Base-by-base conservation (phyloP, 208 protist genomes). In the Trypanosoma mega region DNA sequence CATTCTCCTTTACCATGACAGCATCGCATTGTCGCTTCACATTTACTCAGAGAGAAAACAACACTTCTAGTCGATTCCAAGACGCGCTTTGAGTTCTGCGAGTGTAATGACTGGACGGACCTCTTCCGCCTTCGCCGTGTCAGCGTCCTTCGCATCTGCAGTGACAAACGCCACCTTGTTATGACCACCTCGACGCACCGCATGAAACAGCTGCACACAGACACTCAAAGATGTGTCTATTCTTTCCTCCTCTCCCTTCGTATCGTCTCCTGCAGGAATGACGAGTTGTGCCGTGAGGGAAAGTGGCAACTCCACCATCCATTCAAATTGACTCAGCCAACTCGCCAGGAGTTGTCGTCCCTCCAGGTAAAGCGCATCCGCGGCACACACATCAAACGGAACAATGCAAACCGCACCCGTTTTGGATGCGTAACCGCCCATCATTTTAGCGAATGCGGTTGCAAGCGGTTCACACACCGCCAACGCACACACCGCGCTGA, bases 371-470 rank as follows among this genome's bases (percentile, higher is more conserved):
- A 74, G 12, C 30, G 58, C 39, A 12, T 33, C 36, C 36, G 44
- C 23, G 66, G 49, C 65, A 63, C 14, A 73, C 20, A 54, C 63
- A 52, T 92, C 82, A 27, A 85, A 74, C 0, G 74, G 74, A 0
- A 94, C 34, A 47, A 94, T 30, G 0, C 72, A 68, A 0, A 89
- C 49, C 0, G 82, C 84, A 9, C 84, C 82, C 12, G 64, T 67
- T 39, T 82, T 82, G 44, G 67, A 50, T 9, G 47, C 63, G 53
- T 94, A 92, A n/a, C 63, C 72, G 30, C 73, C 65, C 84, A 94
- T 92, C 82, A 94, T 90, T 11, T 77, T 76, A 16, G 71, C 76
- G 69, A 90, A 94, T 0, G 84, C 81, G 1, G 68, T 64, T 44
- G 82, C 76, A 1, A 73, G 39, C 0, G 62, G 29, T 1, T 56